phyloP scores from a whole-genome alignment of 345 rosid genomes.

The Eucalyptus tenuipes region DNA sequence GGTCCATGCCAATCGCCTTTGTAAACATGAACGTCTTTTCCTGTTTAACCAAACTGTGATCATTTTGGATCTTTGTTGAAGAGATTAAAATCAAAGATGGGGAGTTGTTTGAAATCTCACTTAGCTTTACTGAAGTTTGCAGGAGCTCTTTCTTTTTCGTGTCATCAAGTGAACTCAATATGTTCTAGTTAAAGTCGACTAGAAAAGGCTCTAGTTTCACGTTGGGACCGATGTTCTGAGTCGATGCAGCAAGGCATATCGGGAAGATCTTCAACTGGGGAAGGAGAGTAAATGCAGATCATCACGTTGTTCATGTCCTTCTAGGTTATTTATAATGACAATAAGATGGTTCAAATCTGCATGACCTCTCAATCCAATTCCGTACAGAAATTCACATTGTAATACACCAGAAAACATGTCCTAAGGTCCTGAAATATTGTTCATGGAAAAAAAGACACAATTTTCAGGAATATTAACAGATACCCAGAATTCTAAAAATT shows the following conservation, averaged over 20 bases:
- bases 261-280: neutral
- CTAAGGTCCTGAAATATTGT: neutral
- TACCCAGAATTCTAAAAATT: neutral
- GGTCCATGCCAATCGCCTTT: neutral
- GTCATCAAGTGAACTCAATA: neutral
- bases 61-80: neutral
- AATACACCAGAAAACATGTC: neutral
- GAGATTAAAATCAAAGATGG: neutral
- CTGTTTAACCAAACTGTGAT: neutral
- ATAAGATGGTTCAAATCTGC: neutral
- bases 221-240: neutral
- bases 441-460: neutral
- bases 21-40: neutral
- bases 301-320: neutral
- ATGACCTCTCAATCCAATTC: neutral
- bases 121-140: neutral
- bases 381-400: neutral
- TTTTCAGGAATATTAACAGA: neutral
- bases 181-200: neutral
- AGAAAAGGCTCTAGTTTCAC: neutral
- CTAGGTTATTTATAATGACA: neutral
- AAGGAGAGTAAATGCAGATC: neutral
- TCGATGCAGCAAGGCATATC: neutral
- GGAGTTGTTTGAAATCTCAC: neutral
- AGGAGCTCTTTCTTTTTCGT: neutral